phyloP scores from a whole-genome alignment of 2,329 filamentous ascomycete genomes.

The Exophiala bonariae region DNA sequence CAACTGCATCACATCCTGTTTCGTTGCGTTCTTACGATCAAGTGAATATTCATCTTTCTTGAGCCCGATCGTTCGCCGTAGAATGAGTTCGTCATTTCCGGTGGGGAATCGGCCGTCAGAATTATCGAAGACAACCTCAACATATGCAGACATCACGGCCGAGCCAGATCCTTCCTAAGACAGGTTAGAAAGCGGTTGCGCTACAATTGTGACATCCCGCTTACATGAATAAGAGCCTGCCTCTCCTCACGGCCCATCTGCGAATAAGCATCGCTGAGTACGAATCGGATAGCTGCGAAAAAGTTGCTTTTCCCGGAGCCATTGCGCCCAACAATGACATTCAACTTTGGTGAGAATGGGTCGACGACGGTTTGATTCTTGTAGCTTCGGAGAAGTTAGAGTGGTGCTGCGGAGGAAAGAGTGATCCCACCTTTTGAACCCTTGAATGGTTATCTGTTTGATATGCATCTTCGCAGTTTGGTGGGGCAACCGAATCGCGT shows the following conservation, averaged over 20 bases:
- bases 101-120: constrained; percentile 93
- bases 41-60: constrained; percentile 99
- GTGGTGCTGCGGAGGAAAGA: constrained; percentile 14
- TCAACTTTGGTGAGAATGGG: constrained; percentile 94
- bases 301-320: constrained; percentile 99
- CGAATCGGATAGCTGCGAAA: constrained; percentile 98
- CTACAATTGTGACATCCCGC: constrained; percentile 21
- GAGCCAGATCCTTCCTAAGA: constrained; percentile 84
- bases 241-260: constrained; percentile 95
- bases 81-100: constrained; percentile 82
- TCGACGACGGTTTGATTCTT: constrained; percentile 99
- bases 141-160: constrained; percentile 98
- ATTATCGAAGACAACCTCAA: constrained; percentile 99
- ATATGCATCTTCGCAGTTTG: no score
- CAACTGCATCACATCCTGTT: constrained; percentile 90
- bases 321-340: constrained; percentile 98
- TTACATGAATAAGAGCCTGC: constrained; percentile 82
- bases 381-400: constrained; percentile 63
- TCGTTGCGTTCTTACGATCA: constrained; percentile 94
- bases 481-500: constrained; percentile 33
- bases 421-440: constrained; percentile 84
- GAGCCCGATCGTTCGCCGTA: constrained; percentile 90
- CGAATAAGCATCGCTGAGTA: constrained; percentile 95
- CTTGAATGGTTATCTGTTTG: constrained; percentile 99
- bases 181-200: constrained; percentile 30